phyloP scores from a whole-genome alignment of 2,329 filamentous ascomycete species.

The Alternaria gaisen region DNA sequence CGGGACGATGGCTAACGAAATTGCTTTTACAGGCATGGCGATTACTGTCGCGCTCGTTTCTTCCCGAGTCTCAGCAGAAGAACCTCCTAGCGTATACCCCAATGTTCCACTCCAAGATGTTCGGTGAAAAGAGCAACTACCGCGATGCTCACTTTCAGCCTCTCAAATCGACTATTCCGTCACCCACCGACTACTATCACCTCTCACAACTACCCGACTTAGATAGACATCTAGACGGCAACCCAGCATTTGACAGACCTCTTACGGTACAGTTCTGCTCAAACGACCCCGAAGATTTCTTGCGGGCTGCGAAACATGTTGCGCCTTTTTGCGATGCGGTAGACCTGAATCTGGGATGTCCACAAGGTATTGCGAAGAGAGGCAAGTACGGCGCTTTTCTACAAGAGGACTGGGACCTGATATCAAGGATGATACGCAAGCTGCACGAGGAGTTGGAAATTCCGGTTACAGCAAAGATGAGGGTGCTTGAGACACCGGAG shows the following conservation, averaged over 20 bases:
- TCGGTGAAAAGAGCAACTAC: slow-evolving; percentile 78
- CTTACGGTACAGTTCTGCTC: slow-evolving; percentile 97
- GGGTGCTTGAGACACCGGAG: slow-evolving; percentile 86
- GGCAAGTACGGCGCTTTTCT: slow-evolving; percentile 94
- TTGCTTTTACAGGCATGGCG: slow-evolving; percentile 80
- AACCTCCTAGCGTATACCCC: slow-evolving; percentile 86
- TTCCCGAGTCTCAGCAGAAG: slow-evolving; percentile 67
- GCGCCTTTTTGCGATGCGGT: slow-evolving; percentile 93
- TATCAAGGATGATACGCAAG: slow-evolving; percentile 83
- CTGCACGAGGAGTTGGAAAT: slow-evolving; percentile 80
- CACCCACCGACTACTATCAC: slow-evolving; percentile 48
- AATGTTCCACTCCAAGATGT: slow-evolving; percentile 95
- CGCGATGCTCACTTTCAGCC: slow-evolving; percentile 84
- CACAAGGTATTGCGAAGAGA: slow-evolving; percentile 90
- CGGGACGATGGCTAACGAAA: slow-evolving; percentile 17
- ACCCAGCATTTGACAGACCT: slow-evolving; percentile 82
- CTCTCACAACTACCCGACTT: slow-evolving; percentile 39
- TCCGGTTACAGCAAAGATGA: slow-evolving; percentile 94
- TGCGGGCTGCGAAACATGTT: slow-evolving; percentile 79
- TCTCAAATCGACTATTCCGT: slow-evolving; percentile 51
- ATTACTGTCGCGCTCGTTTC: slow-evolving; percentile 92
- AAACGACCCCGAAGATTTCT: slow-evolving; percentile 81
- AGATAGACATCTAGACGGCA: slow-evolving; percentile 75
- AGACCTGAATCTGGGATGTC: slow-evolving; percentile 94
- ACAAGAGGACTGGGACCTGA: slow-evolving; percentile 88